Evolutionary conservation across 2,329 filamentous ascomycete species (phyloP), one percentile per base, ranked within the genome.

Genomic region (Akanthomyces muscarius): DNA sequence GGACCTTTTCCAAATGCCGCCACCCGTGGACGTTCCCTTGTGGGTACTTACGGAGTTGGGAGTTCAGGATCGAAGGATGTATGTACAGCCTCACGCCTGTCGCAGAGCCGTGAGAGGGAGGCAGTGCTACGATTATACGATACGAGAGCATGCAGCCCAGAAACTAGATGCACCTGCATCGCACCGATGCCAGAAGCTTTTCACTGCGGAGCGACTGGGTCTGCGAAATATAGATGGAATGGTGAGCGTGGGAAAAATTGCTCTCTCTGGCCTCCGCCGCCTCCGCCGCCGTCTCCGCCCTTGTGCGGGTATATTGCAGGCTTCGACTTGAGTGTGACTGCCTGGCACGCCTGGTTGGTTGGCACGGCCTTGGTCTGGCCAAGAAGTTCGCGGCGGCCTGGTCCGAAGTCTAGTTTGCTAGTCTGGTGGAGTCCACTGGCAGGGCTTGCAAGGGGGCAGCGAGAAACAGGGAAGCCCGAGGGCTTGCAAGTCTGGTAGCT

Each of bases 351-450:
- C 21, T 21, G 21, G 21, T 21, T 21, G 28, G 28, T 30, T 30
- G 28, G 28, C 28, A 30, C 28, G 28, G 28, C 33, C 16, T 21
- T 11, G 10, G 44, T 10, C 21, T 11, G 36, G 23, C 21, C 47
- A 50, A 59, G 38, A 50, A 36, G 44, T 30, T 50, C 25, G 38
- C 38, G 25, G 38, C 47, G 38, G 57, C 47, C 25, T 44, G 48
- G 48, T 53, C 57, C 57, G 48, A 53, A 53, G 57, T 36, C 57
- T 53, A 50, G 28, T 25, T 59, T 36, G 33, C 57, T 53, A 53
- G 50, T 30, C 16, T n/a, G 16, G 50, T 53, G 50, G 50, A n/a
- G 50, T 11, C 25, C 25, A 14, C 23, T 38, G 13, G 30, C 33
- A 47, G 44, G 44, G n/a, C 25, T 53, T 41, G 11, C 33, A 38